These are phyloP conservation scores for Agaricus blazei DNA, from an alignment of 768 basidiomycete genomes.

Conservation along the genomic window DNA sequence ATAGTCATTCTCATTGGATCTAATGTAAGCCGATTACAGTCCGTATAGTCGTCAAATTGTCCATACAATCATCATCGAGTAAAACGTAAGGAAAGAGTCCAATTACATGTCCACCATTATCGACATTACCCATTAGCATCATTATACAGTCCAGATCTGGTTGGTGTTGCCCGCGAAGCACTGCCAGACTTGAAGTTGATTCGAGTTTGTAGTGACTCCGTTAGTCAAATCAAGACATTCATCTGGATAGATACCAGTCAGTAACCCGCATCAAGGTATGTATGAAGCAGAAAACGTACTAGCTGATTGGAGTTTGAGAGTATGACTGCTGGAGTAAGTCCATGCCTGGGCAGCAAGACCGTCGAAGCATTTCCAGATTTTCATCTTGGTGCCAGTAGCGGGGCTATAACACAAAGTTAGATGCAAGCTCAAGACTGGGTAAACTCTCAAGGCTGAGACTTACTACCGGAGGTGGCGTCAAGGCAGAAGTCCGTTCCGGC, in stretches of 20 bases:
- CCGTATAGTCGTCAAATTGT: too few species aligned
- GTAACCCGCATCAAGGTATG: not conserved
- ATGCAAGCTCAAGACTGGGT: not conserved
- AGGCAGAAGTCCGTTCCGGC: conserved; percentile 19
- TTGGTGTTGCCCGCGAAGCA: conserved; percentile 23
- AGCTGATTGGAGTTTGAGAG: conserved; percentile 21
- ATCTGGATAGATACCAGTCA: conserved; percentile 12
- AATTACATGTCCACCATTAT: too few species aligned
- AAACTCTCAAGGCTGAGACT: too few species aligned
- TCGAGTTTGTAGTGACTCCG: conserved; percentile 22
- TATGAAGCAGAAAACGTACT: conserved; percentile 12
- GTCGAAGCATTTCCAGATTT: conserved; percentile 25
- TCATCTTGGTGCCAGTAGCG: conserved; percentile 16
- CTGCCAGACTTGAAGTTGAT: conserved; percentile 26
- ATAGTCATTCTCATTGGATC: too few species aligned
- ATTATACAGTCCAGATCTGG: conserved; percentile 20
- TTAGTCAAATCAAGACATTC: conserved; percentile 24
- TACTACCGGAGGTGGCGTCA: conserved; percentile 16
- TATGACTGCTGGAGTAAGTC: conserved; percentile 24
- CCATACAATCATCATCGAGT: too few species aligned
- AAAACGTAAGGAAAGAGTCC: too few species aligned
- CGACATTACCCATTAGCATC: too few species aligned
- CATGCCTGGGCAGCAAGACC: conserved; percentile 29
- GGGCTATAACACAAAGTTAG: conserved; percentile 13
- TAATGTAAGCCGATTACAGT: too few species aligned